Percentiles rank a stretch among this genome's conserved stretches.
Evolutionary conservation across 2,329 filamentous ascomycete genomes (phyloP).

Genomic region (Hortaea sp.): DNA sequence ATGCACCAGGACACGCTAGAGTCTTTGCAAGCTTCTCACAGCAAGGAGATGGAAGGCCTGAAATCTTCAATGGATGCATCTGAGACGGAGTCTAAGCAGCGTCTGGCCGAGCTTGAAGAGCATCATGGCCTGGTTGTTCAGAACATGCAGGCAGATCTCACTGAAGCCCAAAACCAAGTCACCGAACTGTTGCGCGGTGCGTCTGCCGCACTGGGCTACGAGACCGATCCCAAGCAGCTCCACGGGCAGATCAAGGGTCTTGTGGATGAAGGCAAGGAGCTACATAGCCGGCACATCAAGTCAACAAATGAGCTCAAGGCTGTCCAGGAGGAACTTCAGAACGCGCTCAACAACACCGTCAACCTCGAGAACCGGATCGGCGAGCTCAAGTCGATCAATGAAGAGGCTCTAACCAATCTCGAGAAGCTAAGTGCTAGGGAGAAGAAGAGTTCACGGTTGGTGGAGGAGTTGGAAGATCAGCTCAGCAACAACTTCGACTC

Average conservation of each 20-base stretch:
- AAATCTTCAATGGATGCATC: conserved; percentile 44
- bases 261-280: conserved; percentile 35
- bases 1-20: conserved; percentile 45
- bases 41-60: conserved; percentile 49
- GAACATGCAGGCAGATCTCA: conserved; percentile 50
- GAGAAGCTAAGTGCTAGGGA: conserved; percentile 54
- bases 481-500: conserved; percentile 92
- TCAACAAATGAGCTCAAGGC: conserved; percentile 33
- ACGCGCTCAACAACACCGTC: conserved; percentile 27
- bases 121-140: conserved; percentile 22
- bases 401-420: conserved; percentile 48
- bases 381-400: conserved; percentile 39
- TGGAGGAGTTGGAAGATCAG: conserved; percentile 95
- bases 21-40: conserved; percentile 44
- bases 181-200: conserved; percentile 52
- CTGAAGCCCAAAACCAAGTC: conserved; percentile 48
- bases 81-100: conserved; percentile 23
- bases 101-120: conserved; percentile 26
- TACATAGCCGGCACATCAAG: conserved; percentile 32
- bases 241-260: conserved; percentile 34
- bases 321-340: conserved; percentile 33
- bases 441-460: conserved; percentile 81
- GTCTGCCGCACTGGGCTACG: conserved; percentile 55
- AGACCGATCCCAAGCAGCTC: conserved; percentile 36
- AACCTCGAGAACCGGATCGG: conserved; percentile 34